Evolutionary conservation across 306 rosid species (phyloP).

Genomic region (Luffa acutangula): DNA sequence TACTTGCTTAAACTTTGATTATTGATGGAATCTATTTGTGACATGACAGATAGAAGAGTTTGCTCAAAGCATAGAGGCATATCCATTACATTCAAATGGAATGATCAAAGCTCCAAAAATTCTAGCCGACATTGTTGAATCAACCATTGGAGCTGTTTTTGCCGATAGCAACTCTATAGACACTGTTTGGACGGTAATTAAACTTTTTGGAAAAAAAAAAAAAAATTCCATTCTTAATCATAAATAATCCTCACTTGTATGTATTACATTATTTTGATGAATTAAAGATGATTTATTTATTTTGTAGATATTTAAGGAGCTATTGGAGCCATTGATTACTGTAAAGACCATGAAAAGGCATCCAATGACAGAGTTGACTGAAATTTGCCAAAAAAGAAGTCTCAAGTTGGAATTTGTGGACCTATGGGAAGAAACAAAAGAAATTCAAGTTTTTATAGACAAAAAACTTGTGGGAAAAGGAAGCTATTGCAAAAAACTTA

Average conservation of each 20-base stretch:
- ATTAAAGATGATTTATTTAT: not conserved
- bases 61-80: not conserved
- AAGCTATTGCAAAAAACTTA: conserved; percentile 27
- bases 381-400: conserved; percentile 38
- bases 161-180: conserved; percentile 32
- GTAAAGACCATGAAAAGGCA: conserved; percentile 25
- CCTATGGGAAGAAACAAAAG: conserved; percentile 20
- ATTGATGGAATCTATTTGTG: no score
- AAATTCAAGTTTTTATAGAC: conserved; percentile 22
- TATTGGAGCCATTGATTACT: conserved; percentile 39
- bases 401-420: conserved; percentile 25
- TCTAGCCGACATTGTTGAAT: conserved; percentile 45
- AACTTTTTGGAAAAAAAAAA: not conserved
- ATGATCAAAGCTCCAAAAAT: conserved; percentile 35
- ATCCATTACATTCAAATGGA: conserved; percentile 49
- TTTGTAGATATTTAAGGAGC: conserved; percentile 24
- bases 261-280: not conserved
- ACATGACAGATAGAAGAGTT: conserved; percentile 31
- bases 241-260: not conserved
- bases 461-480: conserved; percentile 28
- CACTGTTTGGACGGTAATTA: conserved; percentile 38
- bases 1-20: no score
- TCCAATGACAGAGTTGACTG: conserved; percentile 33
- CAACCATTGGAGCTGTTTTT: conserved; percentile 42
- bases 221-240: not conserved